Percentiles rank a stretch among this genome's conserved stretches.
Conservation (phyloP, 345 rosid genomes). For the Conringia planisiliqua region DNA sequence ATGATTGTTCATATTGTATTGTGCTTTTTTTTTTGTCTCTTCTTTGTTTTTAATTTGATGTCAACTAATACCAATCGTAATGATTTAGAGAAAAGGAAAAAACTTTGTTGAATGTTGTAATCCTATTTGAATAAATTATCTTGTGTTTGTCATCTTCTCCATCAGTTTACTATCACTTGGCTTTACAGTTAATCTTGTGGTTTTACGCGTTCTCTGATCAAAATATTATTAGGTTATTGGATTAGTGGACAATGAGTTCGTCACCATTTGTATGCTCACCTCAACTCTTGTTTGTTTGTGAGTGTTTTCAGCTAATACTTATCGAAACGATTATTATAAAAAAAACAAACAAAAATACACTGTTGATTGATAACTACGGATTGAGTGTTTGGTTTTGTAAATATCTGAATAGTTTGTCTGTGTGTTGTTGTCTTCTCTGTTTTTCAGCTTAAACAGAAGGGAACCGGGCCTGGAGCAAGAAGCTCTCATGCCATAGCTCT, state of each 20-base stretch:
- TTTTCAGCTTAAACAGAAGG: conserved; percentile 66
- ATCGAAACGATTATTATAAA: not conserved
- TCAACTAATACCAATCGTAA: not conserved
- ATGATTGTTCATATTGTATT: not conserved
- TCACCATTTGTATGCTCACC: conserved; percentile 6
- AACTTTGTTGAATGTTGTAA: not conserved
- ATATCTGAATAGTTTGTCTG: not conserved
- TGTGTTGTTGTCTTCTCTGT: not conserved
- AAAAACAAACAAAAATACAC: not conserved
- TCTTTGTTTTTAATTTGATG: not conserved
- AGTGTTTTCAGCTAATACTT: not conserved
- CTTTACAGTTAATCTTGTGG: not conserved
- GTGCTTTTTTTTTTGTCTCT: not conserved
- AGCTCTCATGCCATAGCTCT: conserved; percentile 86
- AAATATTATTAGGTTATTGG: not conserved
- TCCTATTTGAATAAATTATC: not conserved
- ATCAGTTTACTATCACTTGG: not conserved
- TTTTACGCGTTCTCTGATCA: not conserved
- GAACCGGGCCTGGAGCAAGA: conserved; percentile 79
- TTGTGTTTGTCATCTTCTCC: not conserved
- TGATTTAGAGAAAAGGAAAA: not conserved
- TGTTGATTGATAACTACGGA: not conserved
- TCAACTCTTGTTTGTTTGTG: conserved; percentile 13
- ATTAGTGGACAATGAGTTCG: not conserved
- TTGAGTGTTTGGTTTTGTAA: not conserved